These are phyloP conservation scores for Trichoderma gracile DNA, from an alignment of 2,329 filamentous ascomycete genomes.

Conservation along the genomic window DNA sequence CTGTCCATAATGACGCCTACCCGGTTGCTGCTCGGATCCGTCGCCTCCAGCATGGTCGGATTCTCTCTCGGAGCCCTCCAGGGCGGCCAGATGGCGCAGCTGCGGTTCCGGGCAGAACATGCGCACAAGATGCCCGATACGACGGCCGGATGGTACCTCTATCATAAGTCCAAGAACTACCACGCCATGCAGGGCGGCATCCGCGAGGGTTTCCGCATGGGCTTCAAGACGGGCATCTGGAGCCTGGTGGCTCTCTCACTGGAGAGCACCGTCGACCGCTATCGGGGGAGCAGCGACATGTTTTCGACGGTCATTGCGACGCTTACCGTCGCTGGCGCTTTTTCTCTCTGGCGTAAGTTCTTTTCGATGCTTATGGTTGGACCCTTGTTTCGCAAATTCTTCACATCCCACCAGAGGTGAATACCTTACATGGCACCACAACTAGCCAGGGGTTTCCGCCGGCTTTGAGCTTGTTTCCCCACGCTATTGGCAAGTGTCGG, in stretches of 20 bases:
- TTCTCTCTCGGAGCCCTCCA: slow-evolving; percentile 69
- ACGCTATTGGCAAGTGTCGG: slow-evolving; percentile 14
- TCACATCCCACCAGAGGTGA: slow-evolving; percentile 4
- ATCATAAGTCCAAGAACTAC: slow-evolving; percentile 98
- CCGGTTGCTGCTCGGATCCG: slow-evolving; percentile 65
- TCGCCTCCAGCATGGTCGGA: slow-evolving; percentile 67
- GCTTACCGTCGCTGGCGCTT: slow-evolving; percentile 78
- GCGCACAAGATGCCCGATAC: slow-evolving; percentile 86
- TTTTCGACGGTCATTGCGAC: slow-evolving; percentile 80
- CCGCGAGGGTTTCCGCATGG: slow-evolving; percentile 76
- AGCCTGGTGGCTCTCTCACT: slow-evolving; percentile 73
- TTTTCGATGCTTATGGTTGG: background rate
- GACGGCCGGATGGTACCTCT: slow-evolving; percentile 92
- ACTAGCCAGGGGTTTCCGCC: slow-evolving; percentile 16
- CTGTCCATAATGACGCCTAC: slow-evolving; percentile 64
- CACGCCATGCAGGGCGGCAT: slow-evolving; percentile 75
- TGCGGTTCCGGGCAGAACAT: slow-evolving; percentile 93
- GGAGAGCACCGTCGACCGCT: slow-evolving; percentile 74
- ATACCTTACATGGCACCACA: background rate
- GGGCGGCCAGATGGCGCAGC: slow-evolving; percentile 70
- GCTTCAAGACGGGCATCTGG: slow-evolving; percentile 68
- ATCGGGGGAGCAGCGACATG: slow-evolving; percentile 69
- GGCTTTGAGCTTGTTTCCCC: slow-evolving; percentile 15
- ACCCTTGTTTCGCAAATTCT: slow-evolving; percentile 2
- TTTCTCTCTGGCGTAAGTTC: slow-evolving; percentile 78